These are phyloP conservation scores for Juncus inflexus DNA, from an alignment of 176 grass and related monocot species.

Conservation along the genomic window DNA sequence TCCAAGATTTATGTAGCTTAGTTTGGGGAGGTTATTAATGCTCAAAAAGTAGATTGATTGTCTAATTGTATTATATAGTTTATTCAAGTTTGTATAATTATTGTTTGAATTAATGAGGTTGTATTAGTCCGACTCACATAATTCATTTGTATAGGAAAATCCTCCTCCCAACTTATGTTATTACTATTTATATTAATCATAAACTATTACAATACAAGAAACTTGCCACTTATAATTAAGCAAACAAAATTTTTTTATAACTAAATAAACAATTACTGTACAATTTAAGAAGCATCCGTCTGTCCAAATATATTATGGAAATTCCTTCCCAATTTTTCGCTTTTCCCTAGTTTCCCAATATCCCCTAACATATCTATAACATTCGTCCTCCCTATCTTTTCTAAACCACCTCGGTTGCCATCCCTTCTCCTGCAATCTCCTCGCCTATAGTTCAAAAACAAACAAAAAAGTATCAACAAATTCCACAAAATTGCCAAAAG, in stretches of 20 bases:
- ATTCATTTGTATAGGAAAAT: too few relatives aligned
- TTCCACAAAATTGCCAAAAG: too few relatives aligned
- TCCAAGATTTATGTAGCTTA: too few relatives aligned
- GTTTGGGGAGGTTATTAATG: too few relatives aligned
- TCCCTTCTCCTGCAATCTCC: constrained; percentile 76
- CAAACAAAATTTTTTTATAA: constrained; percentile 44
- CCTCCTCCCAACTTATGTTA: not conserved
- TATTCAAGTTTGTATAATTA: too few relatives aligned
- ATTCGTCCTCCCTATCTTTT: constrained; percentile 60
- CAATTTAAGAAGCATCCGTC: constrained; percentile 33
- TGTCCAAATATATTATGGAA: constrained; percentile 70
- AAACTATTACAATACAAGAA: constrained; percentile 44
- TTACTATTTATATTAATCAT: constrained; percentile 78
- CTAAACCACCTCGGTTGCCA: constrained; percentile 95
- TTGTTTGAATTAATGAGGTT: too few relatives aligned
- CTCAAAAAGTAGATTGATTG: too few relatives aligned
- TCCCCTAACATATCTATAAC: constrained; percentile 70
- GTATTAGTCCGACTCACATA: too few relatives aligned
- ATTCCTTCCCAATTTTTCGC: constrained; percentile 58
- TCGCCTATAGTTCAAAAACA: constrained; percentile 46
- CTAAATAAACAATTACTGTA: constrained; percentile 51
- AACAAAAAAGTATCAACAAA: too few relatives aligned
- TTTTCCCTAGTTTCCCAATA: constrained; percentile 93
- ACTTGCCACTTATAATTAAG: constrained; percentile 76
- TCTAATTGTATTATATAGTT: too few relatives aligned